Evolutionary conservation across 768 basidiomycete genomes (phyloP), one percentile per base, ranked within the genome.

Genomic region (Fomitopsis serialis): DNA sequence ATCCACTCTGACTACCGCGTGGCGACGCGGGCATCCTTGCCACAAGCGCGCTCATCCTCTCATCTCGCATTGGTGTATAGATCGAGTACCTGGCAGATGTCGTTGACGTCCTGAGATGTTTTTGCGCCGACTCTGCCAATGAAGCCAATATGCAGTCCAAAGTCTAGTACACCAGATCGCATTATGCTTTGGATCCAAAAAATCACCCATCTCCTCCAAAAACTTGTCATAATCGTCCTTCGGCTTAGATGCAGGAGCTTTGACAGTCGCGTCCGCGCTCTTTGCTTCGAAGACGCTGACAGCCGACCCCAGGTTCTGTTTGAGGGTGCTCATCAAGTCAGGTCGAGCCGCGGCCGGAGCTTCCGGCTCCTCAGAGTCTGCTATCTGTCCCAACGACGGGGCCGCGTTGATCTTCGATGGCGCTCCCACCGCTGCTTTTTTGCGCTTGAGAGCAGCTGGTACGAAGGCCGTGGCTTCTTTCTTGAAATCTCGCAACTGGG

Each of bases 401-500:
- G 87, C 87, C 9, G 87, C 83, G 59, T 89, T 81, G 29, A 89
- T 63, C 57, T 72, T 78, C 3, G 74, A 58, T 21, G 71, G 55
- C 5, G 73, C 54, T 23, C 61, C 61, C 19, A 66, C 66, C 35
- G 71, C 69, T 10, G 66, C 58, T 55, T 78, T 86, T 69, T 88
- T 93, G 45, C 90, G 81, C 68, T 91, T 92, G 48, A 96, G 70
- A 2, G 87, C 76, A 1, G 85, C 66, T 3, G 97, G 97, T 3
- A 98, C 82, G 62, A 99, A 98, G 0, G 89, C 83, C 0, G 92
- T 96, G 9, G 89, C 88, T 67, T 99, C 97, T 69, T 92, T 94
- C 73, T 94, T 92, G 56, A 98, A 75, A 69, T 99, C 92, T 13
- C 96, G 88, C 48, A 99, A 70, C 65, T 92, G 78, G 3, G 97